Percentiles rank a stretch among this genome's conserved stretches.
Conservation (phyloP, 768 basidiomycete species). For the Lyophyllum shimeji region DNA sequence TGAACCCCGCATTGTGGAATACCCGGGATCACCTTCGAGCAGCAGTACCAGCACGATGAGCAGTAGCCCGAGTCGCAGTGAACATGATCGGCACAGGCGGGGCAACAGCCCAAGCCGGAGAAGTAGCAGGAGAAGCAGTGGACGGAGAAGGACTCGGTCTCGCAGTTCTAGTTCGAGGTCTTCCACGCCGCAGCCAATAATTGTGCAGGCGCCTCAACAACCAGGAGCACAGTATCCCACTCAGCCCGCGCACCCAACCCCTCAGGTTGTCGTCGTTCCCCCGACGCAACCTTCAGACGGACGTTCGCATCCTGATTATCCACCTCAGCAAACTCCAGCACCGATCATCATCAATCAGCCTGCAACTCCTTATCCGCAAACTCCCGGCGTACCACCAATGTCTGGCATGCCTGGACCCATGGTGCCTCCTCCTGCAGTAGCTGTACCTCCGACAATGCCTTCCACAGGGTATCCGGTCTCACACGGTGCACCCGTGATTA, state of each 20-base stretch:
- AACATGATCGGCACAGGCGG: neutral
- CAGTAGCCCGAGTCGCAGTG: slow-evolving; percentile 2
- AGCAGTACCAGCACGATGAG: slow-evolving; percentile 2
- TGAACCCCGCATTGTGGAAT: neutral
- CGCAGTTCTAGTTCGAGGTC: neutral
- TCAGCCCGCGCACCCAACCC: neutral
- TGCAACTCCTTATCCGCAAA: neutral
- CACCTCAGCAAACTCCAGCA: slow-evolving; percentile 2
- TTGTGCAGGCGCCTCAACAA: slow-evolving; percentile 4
- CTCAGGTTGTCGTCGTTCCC: slow-evolving; percentile 5
- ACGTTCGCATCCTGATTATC: neutral
- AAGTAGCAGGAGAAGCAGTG: slow-evolving; percentile 1
- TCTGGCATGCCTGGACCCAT: neutral
- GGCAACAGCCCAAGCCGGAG: neutral
- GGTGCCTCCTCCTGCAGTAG: neutral
- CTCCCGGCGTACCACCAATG: neutral
- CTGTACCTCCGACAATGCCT: neutral
- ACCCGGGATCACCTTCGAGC: neutral
- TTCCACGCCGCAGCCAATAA: neutral
- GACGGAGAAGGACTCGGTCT: neutral
- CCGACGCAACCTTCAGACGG: neutral
- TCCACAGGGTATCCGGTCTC: neutral
- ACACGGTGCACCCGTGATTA: neutral
- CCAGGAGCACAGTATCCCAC: slow-evolving; percentile 14
- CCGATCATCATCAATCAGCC: slow-evolving; percentile 11